Evolutionary conservation across 208 protist genomes (phyloP).

Genomic region (Naegleria lovaniensis): DNA sequence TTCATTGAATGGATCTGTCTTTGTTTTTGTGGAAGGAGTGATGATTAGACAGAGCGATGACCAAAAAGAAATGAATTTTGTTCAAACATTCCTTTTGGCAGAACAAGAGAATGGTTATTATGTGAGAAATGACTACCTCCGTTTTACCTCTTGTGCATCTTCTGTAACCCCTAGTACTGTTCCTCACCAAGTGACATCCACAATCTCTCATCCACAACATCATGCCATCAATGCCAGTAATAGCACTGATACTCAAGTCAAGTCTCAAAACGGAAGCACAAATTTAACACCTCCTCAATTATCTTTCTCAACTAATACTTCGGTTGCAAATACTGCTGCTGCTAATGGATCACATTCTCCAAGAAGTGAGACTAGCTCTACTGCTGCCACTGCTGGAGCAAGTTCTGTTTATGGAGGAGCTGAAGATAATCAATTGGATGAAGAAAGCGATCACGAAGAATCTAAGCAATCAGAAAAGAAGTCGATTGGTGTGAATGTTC

Average conservation of each 20-base stretch:
- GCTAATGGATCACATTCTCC: neutral
- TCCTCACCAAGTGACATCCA: neutral
- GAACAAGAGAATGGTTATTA: slow-evolving; percentile 9
- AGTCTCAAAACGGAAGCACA: neutral
- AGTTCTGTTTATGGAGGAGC: neutral
- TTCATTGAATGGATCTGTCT: neutral
- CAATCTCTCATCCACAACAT: neutral
- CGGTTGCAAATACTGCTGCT: neutral
- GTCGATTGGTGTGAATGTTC: neutral
- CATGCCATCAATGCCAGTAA: neutral
- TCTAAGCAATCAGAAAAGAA: neutral
- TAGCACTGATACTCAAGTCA: neutral
- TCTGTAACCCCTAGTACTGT: neutral
- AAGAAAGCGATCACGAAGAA: neutral
- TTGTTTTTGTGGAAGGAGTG: neutral
- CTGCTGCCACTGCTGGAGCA: neutral
- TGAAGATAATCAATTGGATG: neutral
- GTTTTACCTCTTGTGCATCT: neutral
- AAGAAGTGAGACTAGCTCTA: neutral
- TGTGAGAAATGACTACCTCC: neutral
- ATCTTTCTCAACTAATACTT: neutral
- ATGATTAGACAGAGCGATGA: neutral
- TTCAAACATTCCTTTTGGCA: slow-evolving; percentile 8
- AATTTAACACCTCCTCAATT: neutral
- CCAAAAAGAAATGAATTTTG: neutral